Evolutionary conservation across 768 basidiomycete species (phyloP).

Genomic region (Mycena galopus): DNA sequence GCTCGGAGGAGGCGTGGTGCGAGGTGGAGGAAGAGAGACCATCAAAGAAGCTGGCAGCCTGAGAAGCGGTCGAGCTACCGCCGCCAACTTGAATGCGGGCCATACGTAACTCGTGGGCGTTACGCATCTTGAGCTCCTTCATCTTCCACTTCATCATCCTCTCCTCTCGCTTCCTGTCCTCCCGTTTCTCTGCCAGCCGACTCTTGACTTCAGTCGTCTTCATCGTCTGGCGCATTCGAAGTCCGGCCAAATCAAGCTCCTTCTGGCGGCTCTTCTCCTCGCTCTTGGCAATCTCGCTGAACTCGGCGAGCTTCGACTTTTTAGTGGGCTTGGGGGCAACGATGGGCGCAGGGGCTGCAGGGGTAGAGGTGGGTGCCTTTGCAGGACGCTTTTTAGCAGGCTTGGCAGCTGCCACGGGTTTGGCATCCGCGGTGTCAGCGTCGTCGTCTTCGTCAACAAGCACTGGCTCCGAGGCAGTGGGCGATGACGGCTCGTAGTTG

Average conservation of each 20-base stretch:
- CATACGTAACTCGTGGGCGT: constrained; percentile 38
- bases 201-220: not conserved
- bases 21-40: not conserved
- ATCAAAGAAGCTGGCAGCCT: not conserved
- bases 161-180: constrained; percentile 4
- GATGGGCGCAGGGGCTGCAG: not conserved
- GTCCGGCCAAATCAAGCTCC: constrained; percentile 11
- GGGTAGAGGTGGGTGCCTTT: not conserved
- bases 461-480: not conserved
- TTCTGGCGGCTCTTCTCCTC: constrained; percentile 19
- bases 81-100: not conserved
- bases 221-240: not conserved
- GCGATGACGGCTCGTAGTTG: not conserved
- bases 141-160: not conserved
- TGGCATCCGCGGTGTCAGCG: not conserved
- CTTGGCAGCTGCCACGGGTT: not conserved
- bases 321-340: constrained; percentile 9
- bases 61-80: not conserved
- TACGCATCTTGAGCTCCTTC: constrained; percentile 30
- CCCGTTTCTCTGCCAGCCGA: not conserved
- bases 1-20: not conserved
- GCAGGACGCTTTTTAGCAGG: not conserved
- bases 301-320: constrained; percentile 1
- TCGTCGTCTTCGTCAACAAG: not conserved
- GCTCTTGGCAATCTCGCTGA: not conserved